Base-by-base conservation (phyloP, 805 yeast genomes). In the Tetrapisispora arboricola region DNA sequence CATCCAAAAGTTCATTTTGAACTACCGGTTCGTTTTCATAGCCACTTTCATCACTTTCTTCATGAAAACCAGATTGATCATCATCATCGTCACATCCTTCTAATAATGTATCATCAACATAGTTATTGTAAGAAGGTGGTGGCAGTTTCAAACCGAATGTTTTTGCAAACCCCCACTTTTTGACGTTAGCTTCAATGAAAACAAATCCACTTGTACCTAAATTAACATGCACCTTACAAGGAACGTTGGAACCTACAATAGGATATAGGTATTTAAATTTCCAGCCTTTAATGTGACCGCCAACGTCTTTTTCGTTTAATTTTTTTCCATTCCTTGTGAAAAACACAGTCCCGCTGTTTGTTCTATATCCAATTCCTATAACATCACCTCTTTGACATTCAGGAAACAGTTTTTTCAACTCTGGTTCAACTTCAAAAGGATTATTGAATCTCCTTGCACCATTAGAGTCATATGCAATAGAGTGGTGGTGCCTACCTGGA, bases 81-180 rank as follows among this genome's bases (percentile, higher is more conserved):
- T 54, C 54, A 41, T 76, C 80, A 31, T 70, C 74, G 11, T 71
- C 74, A 49, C 62, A 55, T 36, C 80, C 63, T 53, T 83, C 95
- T 22, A 90, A 63, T 40, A 90, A 61, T 4, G 87, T 76, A 57
- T 88, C 95, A 36, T 78, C 78, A 34, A 75, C 77, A 53, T 79
- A 87, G 43, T 79, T 76, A 37, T 84, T 84, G 62, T 90, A 90
- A 9, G 92, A 80, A 1, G 98, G 98, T 3, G 97, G 95, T 5
- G 97, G 94, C 3, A 94, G 81, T 44, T 87, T 81, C 37, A 72
- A 74, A 1, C 97, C 98, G 49, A 80, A 84, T 30, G 81, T 70
- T 3, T 92, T 90, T n/a, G 94, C 95, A 53, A 82, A 80, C 6
- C 95, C 95, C 96, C 96, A 87, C 58, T 84, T 86, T 58, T 87